Conservation (phyloP, 345 rosid species). For the Gossypium australe region DNA sequence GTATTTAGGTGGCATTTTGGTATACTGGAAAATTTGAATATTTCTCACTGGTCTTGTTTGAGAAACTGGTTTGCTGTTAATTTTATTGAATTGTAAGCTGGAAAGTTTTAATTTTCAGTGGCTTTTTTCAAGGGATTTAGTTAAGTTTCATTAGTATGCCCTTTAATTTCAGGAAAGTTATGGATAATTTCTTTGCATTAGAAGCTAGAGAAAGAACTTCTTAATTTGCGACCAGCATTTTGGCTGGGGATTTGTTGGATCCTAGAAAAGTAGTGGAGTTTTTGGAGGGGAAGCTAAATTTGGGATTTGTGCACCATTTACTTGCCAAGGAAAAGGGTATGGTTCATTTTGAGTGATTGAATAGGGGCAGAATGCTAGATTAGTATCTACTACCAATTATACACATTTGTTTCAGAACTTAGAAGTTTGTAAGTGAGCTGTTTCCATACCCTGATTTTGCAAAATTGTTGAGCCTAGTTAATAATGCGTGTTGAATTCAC, state of each 20-base stretch:
- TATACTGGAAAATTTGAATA: not conserved
- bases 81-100: not conserved
- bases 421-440: not conserved
- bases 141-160: not conserved
- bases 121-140: not conserved
- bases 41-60: not conserved
- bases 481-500: not conserved
- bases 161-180: not conserved
- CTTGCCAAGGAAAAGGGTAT: not conserved
- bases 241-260: not conserved
- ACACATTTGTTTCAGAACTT: not conserved
- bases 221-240: too few relatives aligned
- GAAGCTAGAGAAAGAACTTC: too few relatives aligned
- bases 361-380: not conserved
- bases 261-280: not conserved
- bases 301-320: not conserved
- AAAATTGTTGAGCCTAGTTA: not conserved
- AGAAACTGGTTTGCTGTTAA: not conserved
- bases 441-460: not conserved
- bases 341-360: not conserved
- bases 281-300: not conserved
- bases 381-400: not conserved
- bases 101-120: not conserved
- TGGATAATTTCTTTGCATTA: not conserved
- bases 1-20: not conserved